These are phyloP conservation scores for Amoeboaphelidium protococcarum DNA, from an alignment of 371 early-diverging fungal genomes.

Conservation along the genomic window DNA sequence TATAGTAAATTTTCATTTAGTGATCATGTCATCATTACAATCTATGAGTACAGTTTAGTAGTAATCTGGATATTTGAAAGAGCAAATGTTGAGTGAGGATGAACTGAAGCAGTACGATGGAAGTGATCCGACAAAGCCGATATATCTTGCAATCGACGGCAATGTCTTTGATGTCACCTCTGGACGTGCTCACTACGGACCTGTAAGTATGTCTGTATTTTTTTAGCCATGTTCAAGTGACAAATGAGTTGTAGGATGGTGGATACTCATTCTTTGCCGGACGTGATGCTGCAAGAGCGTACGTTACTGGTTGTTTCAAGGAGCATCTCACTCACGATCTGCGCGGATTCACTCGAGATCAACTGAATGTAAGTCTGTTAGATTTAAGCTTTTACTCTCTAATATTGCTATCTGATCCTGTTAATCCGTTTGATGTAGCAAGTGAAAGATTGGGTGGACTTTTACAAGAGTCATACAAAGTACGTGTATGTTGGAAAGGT, in stretches of 20 bases:
- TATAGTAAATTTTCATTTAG: too few species aligned
- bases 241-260: too few species aligned
- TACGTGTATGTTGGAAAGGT: slow-evolving; percentile 68
- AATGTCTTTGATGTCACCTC: slow-evolving; percentile 64
- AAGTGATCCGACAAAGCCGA: slow-evolving; percentile 25
- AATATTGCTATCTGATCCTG: neutral
- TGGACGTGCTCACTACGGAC: slow-evolving; percentile 43
- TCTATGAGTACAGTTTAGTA: too few species aligned
- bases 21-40: too few species aligned
- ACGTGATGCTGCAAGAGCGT: slow-evolving; percentile 70
- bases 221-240: neutral
- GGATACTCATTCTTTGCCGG: slow-evolving; percentile 82
- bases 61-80: too few species aligned
- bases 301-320: slow-evolving; percentile 74
- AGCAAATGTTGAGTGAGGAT: slow-evolving; percentile 37
- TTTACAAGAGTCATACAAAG: slow-evolving; percentile 52
- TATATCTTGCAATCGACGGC: slow-evolving; percentile 62
- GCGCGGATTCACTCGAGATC: slow-evolving; percentile 37
- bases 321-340: slow-evolving; percentile 77
- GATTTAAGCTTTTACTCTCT: neutral
- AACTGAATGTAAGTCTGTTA: slow-evolving; percentile 27
- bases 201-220: slow-evolving; percentile 9
- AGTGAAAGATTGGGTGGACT: slow-evolving; percentile 56
- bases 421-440: too few species aligned
- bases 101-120: slow-evolving; percentile 48